Evolutionary conservation across 2,329 filamentous ascomycete genomes (phyloP), one percentile per base, ranked within the genome.

Genomic region (Trichoderma atrobrunneum): DNA sequence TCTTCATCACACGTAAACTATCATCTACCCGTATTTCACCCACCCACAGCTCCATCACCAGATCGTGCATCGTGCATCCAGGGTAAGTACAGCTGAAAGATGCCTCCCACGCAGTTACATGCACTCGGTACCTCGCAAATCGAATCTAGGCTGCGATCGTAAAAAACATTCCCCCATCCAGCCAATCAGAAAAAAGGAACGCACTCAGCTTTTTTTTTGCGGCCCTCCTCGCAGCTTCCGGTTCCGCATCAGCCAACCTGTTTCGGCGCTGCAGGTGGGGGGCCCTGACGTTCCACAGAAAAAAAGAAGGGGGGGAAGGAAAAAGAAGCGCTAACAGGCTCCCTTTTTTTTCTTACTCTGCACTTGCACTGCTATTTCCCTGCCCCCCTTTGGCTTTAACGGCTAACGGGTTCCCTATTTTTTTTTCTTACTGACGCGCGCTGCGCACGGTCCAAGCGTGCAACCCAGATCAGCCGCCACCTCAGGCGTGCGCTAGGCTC

Each of bases 391-490:
- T 51, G 43, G n/a, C 43, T 18, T 18, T n/a, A n/a, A 43, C 39
- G 39, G 7, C 39, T n/a, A 54, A 24, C 48, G 43, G n/a, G 34
- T 30, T 39, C 34, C 34, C 11, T 65, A 39, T 67, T 66, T 64
- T 32, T 56, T 12, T 18, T 77, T 56, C 21, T 70, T 76, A 14
- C 59, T 51, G 51, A 72, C 68, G 76, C 68, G 76, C 76, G 76
- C 39, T 70, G 73, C 72, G 74, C 75, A 75, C 74, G 76, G 73
- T 56, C 76, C 74, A 75, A 73, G 69, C 69, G 65, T 70, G 56
- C 64, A 59, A 30, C 63, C 75, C 80, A 83, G 77, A 83, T 83
- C 81, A 83, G 79, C 80, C 80, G 80, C 78, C 77, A 73, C 76
- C 76, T 74, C 75, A 75, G 65, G 71, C 74, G 74, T 72, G 71